A percentile compares a stretch with the other conserved stretches of the same genome.
Conservation (phyloP, 768 basidiomycete genomes). For the Filobasidium wieringae region DNA sequence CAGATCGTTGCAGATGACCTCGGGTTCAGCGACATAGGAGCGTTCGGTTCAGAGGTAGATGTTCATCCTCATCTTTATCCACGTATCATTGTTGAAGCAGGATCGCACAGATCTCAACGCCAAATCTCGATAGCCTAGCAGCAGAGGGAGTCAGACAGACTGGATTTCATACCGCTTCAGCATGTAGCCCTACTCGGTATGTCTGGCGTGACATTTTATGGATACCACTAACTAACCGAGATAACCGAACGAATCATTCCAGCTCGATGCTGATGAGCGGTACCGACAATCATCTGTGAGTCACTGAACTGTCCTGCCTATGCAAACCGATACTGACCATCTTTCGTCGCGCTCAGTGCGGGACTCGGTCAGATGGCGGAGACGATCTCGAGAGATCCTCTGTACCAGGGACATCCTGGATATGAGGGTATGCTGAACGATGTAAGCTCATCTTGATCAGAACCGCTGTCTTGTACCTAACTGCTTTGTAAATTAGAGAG, state of each 20-base stretch:
- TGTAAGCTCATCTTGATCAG: slow-evolving; percentile 5
- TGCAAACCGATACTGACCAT: too few relatives aligned
- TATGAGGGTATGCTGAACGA: slow-evolving; percentile 29
- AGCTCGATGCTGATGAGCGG: slow-evolving; percentile 2
- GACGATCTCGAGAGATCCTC: slow-evolving; percentile 18
- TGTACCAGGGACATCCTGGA: slow-evolving; percentile 22
- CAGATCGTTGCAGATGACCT: slow-evolving; percentile 9
- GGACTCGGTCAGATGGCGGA: slow-evolving; percentile 25
- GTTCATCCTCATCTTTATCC: background rate
- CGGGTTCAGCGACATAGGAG: slow-evolving; percentile 9
- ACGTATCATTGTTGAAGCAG: too few relatives aligned
- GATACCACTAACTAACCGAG: background rate
- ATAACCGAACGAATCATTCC: background rate
- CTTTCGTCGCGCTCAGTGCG: slow-evolving; percentile 10
- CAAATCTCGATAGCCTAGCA: slow-evolving; percentile 5
- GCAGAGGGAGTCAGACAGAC: background rate
- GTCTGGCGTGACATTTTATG: background rate
- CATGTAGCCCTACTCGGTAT: slow-evolving; percentile 23
- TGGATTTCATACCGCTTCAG: slow-evolving; percentile 18
- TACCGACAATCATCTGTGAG: slow-evolving; percentile 1
- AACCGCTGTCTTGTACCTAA: too few relatives aligned
- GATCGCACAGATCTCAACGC: background rate
- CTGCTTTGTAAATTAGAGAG: background rate
- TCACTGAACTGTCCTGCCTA: too few relatives aligned
- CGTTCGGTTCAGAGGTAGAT: slow-evolving; percentile 3